These are phyloP conservation scores for Uronychia binucleata DNA, from an alignment of 73 alveolate genomes.

Conservation along the genomic window DNA sequence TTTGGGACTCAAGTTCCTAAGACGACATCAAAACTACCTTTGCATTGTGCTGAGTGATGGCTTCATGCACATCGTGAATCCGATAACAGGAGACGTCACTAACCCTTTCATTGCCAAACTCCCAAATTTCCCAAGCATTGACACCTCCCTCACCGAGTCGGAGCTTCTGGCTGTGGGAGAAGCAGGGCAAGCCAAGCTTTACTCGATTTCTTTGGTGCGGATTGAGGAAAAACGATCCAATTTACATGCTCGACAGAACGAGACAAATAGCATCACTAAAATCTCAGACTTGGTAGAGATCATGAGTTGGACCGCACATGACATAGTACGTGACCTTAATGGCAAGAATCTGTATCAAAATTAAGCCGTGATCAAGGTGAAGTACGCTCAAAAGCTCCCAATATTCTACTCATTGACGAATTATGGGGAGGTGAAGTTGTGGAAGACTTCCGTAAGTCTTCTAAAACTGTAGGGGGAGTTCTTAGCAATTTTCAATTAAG, in stretches of 20 bases:
- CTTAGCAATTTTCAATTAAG: not conserved
- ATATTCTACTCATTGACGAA: conserved; percentile 36
- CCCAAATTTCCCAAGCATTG: conserved; percentile 33
- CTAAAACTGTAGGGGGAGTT: not conserved
- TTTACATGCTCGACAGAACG: not conserved
- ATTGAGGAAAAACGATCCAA: not conserved
- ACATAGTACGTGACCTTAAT: conserved; percentile 11
- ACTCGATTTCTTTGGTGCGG: not conserved
- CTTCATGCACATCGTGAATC: conserved; percentile 31
- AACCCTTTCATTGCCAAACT: not conserved
- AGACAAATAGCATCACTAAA: conserved; percentile 13
- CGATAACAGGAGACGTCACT: conserved; percentile 29
- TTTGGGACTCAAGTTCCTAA: conserved; percentile 26
- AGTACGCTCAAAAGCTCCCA: conserved; percentile 16
- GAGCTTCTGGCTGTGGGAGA: conserved; percentile 45
- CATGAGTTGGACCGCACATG: conserved; percentile 11
- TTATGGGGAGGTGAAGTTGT: conserved; percentile 47
- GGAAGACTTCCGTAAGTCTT: conserved; percentile 25
- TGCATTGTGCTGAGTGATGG: conserved; percentile 30
- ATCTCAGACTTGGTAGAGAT: not conserved
- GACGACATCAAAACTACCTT: conserved; percentile 17
- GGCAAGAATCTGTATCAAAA: conserved; percentile 10
- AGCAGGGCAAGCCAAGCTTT: conserved; percentile 18
- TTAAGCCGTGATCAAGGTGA: conserved; percentile 27
- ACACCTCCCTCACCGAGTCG: conserved; percentile 1